phyloP scores from a whole-genome alignment of 495 filamentous ascomycete genomes.

The Antarctomyces pellizariae region DNA sequence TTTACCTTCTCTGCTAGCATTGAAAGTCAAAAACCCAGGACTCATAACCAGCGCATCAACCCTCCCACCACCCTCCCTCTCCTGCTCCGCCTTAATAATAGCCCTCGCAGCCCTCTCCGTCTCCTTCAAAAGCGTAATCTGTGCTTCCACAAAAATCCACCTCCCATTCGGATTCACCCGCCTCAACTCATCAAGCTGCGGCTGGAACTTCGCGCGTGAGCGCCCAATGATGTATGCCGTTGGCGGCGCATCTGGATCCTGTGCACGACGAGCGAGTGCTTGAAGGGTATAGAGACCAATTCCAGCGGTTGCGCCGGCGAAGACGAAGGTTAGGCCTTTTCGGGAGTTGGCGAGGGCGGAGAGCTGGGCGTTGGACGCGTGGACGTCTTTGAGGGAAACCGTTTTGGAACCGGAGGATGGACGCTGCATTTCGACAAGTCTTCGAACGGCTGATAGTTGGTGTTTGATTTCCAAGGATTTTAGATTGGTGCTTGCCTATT shows the following conservation, averaged over 20 bases:
- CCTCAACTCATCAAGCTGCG: slow-evolving; percentile 14
- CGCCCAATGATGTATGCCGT: slow-evolving; percentile 21
- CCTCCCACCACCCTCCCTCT: too few relatives aligned
- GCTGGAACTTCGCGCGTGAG: slow-evolving; percentile 14
- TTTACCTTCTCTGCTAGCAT: slow-evolving; percentile 9
- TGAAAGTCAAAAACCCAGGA: slow-evolving; percentile 9
- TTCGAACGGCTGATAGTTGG: too few relatives aligned
- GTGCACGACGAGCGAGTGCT: slow-evolving; percentile 15
- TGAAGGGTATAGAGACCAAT: slow-evolving; percentile 19
- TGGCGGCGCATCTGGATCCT: slow-evolving; percentile 12
- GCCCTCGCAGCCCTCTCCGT: slow-evolving; percentile 11
- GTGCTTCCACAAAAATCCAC: slow-evolving; percentile 10
- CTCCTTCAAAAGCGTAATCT: slow-evolving; percentile 12
- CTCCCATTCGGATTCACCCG: slow-evolving; percentile 8
- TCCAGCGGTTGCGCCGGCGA: slow-evolving; percentile 21
- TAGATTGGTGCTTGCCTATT: too few relatives aligned
- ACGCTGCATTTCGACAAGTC: too few relatives aligned
- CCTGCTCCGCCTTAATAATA: slow-evolving; percentile 9
- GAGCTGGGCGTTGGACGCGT: slow-evolving; percentile 7
- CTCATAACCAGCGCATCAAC: slow-evolving; percentile 13
- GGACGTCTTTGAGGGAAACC: slow-evolving; percentile 9
- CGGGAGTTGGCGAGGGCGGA: slow-evolving; percentile 1
- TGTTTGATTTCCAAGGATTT: too few relatives aligned
- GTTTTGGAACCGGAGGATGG: slow-evolving; percentile 5
- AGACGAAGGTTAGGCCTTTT: slow-evolving; percentile 7